Conservation (phyloP, 139 green algal genomes). For the Closterium sp. region DNA sequence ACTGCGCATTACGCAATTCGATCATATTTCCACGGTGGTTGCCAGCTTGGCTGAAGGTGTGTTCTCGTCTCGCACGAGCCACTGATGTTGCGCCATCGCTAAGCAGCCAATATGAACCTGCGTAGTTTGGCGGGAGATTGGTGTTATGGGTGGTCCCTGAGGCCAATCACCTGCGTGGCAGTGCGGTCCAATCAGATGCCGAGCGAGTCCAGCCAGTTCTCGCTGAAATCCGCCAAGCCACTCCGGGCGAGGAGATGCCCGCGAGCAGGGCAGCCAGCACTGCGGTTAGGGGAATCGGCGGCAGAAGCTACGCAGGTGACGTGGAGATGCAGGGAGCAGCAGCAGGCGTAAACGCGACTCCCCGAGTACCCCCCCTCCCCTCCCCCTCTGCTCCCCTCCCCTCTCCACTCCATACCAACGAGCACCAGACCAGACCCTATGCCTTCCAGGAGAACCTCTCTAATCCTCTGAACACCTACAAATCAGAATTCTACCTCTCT, state of each 20-base stretch:
- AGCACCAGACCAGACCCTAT: neutral
- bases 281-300: neutral
- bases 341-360: neutral
- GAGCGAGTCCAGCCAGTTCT: neutral
- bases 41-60: neutral
- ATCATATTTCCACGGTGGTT: neutral
- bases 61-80: neutral
- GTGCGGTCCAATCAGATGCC: neutral
- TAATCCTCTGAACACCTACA: no score
- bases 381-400: no score
- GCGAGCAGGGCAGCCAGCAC: neutral
- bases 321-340: no score
- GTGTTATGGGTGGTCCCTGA: neutral
- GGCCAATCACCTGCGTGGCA: neutral
- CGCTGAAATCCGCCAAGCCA: neutral
- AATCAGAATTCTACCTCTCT: no score
- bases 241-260: neutral
- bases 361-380: no score
- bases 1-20: neutral
- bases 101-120: neutral
- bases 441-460: neutral
- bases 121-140: neutral
- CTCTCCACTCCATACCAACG: no score
- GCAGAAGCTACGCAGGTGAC: neutral
- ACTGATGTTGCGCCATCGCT: neutral